Base-by-base conservation (phyloP, 257 asterid genomes). In the Henckelia pumila region DNA sequence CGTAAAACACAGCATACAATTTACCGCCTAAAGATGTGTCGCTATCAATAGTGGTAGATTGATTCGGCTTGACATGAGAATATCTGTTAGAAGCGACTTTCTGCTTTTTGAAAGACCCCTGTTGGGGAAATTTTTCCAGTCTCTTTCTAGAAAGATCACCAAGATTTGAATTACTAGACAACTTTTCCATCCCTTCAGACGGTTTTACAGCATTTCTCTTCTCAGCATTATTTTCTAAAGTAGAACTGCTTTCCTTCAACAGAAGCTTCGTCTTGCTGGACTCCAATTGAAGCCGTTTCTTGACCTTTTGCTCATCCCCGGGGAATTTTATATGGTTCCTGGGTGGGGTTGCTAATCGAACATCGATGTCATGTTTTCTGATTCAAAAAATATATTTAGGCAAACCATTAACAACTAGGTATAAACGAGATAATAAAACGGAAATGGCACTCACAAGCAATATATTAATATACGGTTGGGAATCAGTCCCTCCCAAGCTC, bases 401-500 rank as follows among this genome's bases (percentile, higher is more conserved):
- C 57, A 10, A 28, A 4, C 6, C 30, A 6, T 28, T 3, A 64
- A 33, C 56, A 79, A 52, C 30, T 56, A 20, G 63, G 28, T 47
- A 40, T 22, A 68, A 23, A 59, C 22, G 66, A 25, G 57, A 53
- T 23, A 69, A 68, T 13, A 40, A 13, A 40, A 6, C 6, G n/a
- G n/a, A n/a, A 20, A 44, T 50, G 56, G 58, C 60, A 78, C 96
- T 81, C 75, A 93, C 99, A 79, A 71, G 87, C 99, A 94, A 81
- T 88, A 94, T 63, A 94, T 88, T 79, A 94, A 73, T 66, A 91
- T 55, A 72, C 91, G 89, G 61, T 85, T 79, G 2, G 90, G 92
- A 52, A 94, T 80, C 71, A 94, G 87, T 26, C 58, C 83, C 33
- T 75, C 87, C 99, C 99, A 94, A 69, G 96, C 99, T 83, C 99